Percentiles rank a stretch among this genome's conserved stretches.
Evolutionary conservation across 208 protist genomes (phyloP).

Genomic region (Leishmania mexicana): DNA sequence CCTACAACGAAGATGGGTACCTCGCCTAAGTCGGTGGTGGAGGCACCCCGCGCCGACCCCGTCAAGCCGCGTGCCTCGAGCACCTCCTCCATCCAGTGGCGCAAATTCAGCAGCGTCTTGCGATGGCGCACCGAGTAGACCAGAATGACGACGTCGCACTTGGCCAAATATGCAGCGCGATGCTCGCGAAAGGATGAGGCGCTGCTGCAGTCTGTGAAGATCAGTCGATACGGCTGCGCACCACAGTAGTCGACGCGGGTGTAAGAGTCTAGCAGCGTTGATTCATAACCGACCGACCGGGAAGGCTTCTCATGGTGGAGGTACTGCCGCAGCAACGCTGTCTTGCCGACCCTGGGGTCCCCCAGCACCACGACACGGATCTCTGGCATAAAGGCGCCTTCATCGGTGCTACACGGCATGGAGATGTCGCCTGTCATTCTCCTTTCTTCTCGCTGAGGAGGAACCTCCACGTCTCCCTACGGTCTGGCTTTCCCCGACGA

Average conservation of each 20-base stretch:
- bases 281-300: constrained; percentile 26
- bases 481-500: background rate
- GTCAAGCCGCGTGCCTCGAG: constrained; percentile 25
- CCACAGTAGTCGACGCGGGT: constrained; percentile 40
- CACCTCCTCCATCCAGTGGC: constrained; percentile 42
- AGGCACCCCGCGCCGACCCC: constrained; percentile 16
- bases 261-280: constrained; percentile 61
- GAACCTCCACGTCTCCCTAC: background rate
- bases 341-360: constrained; percentile 54
- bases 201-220: constrained; percentile 62
- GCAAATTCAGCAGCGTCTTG: constrained; percentile 40
- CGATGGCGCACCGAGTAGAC: constrained; percentile 64
- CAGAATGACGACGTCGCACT: constrained; percentile 55
- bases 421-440: constrained; percentile 11
- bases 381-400: constrained; percentile 12
- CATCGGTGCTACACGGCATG: background rate
- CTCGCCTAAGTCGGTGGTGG: constrained; percentile 20
- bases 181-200: constrained; percentile 46
- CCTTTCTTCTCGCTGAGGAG: background rate
- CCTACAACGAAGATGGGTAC: constrained; percentile 65
- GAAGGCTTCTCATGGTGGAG: constrained; percentile 28
- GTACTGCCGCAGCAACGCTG: constrained; percentile 56
- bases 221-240: constrained; percentile 36
- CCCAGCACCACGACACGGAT: constrained; percentile 53
- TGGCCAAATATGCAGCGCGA: constrained; percentile 55